Evolutionary conservation across 805 yeast genomes (phyloP).

Genomic region (Suhomyces sp.): DNA sequence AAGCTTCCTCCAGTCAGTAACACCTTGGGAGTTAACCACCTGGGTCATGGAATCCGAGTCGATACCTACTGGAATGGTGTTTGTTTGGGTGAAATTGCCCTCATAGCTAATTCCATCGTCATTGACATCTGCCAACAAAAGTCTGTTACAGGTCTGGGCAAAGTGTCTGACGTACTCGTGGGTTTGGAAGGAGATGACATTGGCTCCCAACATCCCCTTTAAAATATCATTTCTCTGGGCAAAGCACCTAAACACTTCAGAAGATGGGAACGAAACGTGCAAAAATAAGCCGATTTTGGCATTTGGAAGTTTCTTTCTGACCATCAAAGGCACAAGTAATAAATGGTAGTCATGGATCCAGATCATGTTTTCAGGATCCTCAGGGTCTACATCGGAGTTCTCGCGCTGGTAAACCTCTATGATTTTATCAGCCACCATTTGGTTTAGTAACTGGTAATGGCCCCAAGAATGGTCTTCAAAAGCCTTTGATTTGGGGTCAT

Average conservation of each 20-base stretch:
- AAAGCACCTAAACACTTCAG: constrained; percentile 90
- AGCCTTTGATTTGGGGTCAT: constrained; percentile 88
- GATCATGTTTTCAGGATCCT: constrained; percentile 56
- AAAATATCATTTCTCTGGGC: constrained; percentile 80
- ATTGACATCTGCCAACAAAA: constrained; percentile 79
- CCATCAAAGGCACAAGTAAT: constrained; percentile 80
- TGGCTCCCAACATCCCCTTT: constrained; percentile 85
- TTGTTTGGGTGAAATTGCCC: constrained; percentile 54
- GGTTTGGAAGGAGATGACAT: constrained; percentile 84
- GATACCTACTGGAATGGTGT: constrained; percentile 73
- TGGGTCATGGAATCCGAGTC: constrained; percentile 58
- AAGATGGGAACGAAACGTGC: constrained; percentile 92
- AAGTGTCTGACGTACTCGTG: constrained; percentile 93
- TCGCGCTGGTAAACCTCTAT: constrained; percentile 54
- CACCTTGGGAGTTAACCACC: constrained; percentile 47
- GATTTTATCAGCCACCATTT: constrained; percentile 72
- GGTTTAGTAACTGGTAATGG: constrained; percentile 72
- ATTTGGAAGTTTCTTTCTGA: constrained; percentile 67
- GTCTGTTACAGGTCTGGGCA: constrained; percentile 80
- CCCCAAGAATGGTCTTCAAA: constrained; percentile 96
- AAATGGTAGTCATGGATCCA: constrained; percentile 97
- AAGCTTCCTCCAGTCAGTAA: constrained; percentile 61
- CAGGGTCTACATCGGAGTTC: constrained; percentile 33
- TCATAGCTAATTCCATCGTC: constrained; percentile 58
- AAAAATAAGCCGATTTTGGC: constrained; percentile 90